A percentile compares a stretch with the other conserved stretches of the same genome.
Evolutionary conservation across 768 basidiomycete genomes (phyloP).

Genomic region (Psilocybe tampanensis): DNA sequence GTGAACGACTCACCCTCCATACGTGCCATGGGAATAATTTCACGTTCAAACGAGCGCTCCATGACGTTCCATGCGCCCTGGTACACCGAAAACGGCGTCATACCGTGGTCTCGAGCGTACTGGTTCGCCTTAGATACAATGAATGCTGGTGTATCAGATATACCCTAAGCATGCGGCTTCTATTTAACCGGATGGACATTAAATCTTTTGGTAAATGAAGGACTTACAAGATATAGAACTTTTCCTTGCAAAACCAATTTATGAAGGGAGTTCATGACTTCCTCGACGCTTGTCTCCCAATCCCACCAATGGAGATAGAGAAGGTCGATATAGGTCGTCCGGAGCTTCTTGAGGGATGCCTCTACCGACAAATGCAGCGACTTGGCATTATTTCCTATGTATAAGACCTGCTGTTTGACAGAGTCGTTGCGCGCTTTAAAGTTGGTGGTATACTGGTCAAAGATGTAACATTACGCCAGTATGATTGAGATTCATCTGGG

Average conservation of each 20-base stretch:
- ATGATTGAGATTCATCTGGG: neutral
- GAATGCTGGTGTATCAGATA: conserved; percentile 50
- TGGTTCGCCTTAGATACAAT: conserved; percentile 49
- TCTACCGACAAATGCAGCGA: conserved; percentile 42
- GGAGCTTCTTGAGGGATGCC: conserved; percentile 48
- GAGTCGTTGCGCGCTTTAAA: conserved; percentile 27
- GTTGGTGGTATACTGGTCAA: conserved; percentile 33
- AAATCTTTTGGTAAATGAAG: neutral
- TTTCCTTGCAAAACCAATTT: conserved; percentile 54
- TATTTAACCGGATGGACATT: conserved; percentile 2
- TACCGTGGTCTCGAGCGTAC: conserved; percentile 48
- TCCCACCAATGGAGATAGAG: conserved; percentile 57
- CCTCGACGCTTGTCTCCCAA: conserved; percentile 52
- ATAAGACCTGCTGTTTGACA: conserved; percentile 14
- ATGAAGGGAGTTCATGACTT: conserved; percentile 56
- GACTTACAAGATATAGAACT: conserved; percentile 43
- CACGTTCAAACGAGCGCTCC: conserved; percentile 51
- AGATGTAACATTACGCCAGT: neutral
- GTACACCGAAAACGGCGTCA: conserved; percentile 56
- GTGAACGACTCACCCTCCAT: conserved; percentile 36
- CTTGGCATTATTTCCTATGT: conserved; percentile 38
- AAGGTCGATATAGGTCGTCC: conserved; percentile 49
- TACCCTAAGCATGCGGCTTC: conserved; percentile 25
- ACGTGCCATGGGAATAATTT: conserved; percentile 51
- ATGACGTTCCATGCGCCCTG: conserved; percentile 51